Conservation (phyloP, 768 basidiomycete species). For the Hygrophorus russula region DNA sequence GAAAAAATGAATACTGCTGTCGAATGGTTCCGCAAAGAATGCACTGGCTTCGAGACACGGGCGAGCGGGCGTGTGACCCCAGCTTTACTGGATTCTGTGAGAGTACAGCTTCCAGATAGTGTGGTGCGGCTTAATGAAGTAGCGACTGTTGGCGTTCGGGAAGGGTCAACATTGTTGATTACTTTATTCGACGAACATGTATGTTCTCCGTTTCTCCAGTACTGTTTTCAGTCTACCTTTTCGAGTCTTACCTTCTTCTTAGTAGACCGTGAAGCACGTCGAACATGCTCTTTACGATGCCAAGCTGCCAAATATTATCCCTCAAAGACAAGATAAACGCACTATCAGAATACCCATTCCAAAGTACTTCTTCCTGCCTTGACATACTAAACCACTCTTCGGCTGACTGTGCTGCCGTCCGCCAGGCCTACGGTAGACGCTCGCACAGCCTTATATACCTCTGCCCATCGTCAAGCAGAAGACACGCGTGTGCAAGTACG, state of each 20-base stretch:
- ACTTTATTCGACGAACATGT: conserved; percentile 76
- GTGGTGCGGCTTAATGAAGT: conserved; percentile 48
- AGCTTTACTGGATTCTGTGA: conserved; percentile 55
- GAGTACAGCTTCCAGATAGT: conserved; percentile 38
- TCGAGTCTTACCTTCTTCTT: neutral
- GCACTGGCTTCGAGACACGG: conserved; percentile 58
- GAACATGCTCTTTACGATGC: conserved; percentile 71
- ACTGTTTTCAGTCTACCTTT: neutral
- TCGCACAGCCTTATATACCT: conserved; percentile 40
- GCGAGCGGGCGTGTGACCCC: conserved; percentile 73
- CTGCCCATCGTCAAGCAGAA: conserved; percentile 57
- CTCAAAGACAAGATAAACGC: conserved; percentile 56
- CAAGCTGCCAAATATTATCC: conserved; percentile 59
- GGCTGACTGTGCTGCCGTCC: conserved; percentile 1
- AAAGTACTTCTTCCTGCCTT: conserved; percentile 35
- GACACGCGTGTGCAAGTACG: conserved; percentile 68
- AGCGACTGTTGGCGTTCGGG: conserved; percentile 71
- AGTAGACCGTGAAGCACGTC: conserved; percentile 67
- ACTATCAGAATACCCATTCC: conserved; percentile 77
- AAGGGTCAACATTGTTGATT: conserved; percentile 62
- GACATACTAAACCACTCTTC: no score
- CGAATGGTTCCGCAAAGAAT: conserved; percentile 73
- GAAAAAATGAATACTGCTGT: conserved; percentile 50
- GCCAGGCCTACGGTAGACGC: conserved; percentile 70
- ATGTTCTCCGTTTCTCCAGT: conserved; percentile 16